These are phyloP conservation scores for Alternaria arborescens DNA, from an alignment of 2,329 filamentous ascomycete species.

Conservation along the genomic window DNA sequence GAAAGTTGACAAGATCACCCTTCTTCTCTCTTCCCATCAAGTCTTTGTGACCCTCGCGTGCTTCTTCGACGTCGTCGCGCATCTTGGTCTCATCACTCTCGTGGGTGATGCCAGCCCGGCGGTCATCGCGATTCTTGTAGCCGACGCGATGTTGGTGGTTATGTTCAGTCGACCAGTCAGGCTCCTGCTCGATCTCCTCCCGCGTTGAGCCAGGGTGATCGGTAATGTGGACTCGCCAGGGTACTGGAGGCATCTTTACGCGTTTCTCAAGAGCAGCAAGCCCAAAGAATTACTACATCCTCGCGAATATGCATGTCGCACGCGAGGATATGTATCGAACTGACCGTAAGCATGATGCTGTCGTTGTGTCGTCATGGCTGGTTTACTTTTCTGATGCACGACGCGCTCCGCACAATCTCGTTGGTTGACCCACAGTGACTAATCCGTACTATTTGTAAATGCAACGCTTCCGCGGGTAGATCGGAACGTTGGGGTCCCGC, in stretches of 20 bases:
- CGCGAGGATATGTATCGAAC: neutral
- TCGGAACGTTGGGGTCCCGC: neutral
- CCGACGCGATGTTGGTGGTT: slow-evolving; percentile 53
- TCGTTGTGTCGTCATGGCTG: neutral
- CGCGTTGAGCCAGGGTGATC: slow-evolving; percentile 52
- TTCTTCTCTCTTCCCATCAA: slow-evolving; percentile 34
- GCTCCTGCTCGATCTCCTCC: slow-evolving; percentile 55
- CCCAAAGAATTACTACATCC: neutral
- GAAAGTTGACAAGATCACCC: slow-evolving; percentile 52
- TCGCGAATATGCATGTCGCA: neutral
- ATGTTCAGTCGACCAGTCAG: slow-evolving; percentile 50
- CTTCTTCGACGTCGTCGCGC: slow-evolving; percentile 36
- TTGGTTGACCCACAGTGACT: neutral
- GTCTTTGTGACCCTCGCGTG: slow-evolving; percentile 34
- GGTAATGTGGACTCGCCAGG: slow-evolving; percentile 39
- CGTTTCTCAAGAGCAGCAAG: neutral
- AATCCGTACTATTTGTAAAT: neutral
- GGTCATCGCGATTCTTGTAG: slow-evolving; percentile 49
- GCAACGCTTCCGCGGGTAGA: neutral
- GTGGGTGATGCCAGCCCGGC: slow-evolving; percentile 47
- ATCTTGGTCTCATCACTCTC: slow-evolving; percentile 19
- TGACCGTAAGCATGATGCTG: neutral
- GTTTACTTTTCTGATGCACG: neutral
- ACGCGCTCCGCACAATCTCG: neutral
- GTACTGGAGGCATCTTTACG: slow-evolving; percentile 39